Evolutionary conservation across 148 eudicot species (phyloP).

Genomic region (Euryodendron excelsum): DNA sequence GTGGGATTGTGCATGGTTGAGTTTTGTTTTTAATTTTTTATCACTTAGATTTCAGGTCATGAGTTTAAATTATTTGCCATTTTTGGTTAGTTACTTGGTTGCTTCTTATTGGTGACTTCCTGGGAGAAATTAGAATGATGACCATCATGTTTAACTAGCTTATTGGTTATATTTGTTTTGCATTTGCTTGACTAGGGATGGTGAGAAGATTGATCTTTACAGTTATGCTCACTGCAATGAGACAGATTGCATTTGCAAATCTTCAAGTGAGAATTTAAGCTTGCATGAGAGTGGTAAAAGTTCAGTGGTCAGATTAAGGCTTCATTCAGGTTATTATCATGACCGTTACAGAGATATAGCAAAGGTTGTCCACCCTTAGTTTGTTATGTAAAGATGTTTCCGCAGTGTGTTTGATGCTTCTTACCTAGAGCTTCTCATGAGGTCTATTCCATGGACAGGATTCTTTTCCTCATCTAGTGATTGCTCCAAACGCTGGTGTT

Average conservation of each 20-base stretch:
- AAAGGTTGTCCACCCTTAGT: conserved; percentile 43
- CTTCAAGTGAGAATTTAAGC: conserved; percentile 20
- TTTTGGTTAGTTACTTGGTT: background rate
- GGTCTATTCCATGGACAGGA: conserved; percentile 39
- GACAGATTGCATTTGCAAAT: conserved; percentile 61
- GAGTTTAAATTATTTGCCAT: background rate
- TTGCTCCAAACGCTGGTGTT: conserved; percentile 92
- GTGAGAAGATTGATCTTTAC: conserved; percentile 58
- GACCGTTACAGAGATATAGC: conserved; percentile 53
- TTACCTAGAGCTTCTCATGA: background rate
- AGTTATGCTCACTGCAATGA: conserved; percentile 58
- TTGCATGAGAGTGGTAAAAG: conserved; percentile 12
- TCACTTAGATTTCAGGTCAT: too few relatives aligned
- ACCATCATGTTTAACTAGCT: background rate
- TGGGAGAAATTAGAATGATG: background rate
- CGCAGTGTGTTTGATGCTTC: background rate
- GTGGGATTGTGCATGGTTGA: background rate
- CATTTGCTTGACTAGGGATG: conserved; percentile 50
- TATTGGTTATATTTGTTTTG: background rate
- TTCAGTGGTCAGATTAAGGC: conserved; percentile 48
- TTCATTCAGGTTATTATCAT: conserved; percentile 79
- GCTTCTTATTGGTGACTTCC: background rate
- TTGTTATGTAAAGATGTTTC: background rate
- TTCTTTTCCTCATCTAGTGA: conserved; percentile 57
- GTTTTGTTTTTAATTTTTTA: too few relatives aligned